Evolutionary conservation across 306 rosid genomes (phyloP).

Genomic region (Prunus mira): DNA sequence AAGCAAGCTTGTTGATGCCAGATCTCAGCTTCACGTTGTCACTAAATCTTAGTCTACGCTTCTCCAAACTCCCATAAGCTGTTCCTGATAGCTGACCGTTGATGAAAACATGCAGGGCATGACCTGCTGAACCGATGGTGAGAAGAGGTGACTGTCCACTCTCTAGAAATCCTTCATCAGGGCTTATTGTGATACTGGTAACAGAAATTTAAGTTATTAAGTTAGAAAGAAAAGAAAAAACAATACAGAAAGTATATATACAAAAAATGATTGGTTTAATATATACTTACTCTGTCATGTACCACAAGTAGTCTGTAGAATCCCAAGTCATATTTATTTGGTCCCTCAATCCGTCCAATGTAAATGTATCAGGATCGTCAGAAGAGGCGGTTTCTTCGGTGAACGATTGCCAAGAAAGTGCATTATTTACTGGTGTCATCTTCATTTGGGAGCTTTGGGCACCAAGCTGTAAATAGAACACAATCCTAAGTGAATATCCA

Average conservation of each 20-base stretch:
- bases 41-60: constrained; percentile 65
- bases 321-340: constrained; percentile 77
- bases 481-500: neutral
- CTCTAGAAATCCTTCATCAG: constrained; percentile 65
- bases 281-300: constrained; percentile 86
- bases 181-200: constrained; percentile 65
- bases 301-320: constrained; percentile 89
- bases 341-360: constrained; percentile 61
- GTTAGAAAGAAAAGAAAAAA: neutral
- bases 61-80: constrained; percentile 50
- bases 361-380: constrained; percentile 36
- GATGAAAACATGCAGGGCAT: constrained; percentile 81
- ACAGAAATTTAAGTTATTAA: neutral
- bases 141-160: constrained; percentile 65
- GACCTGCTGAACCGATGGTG: constrained; percentile 81
- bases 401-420: constrained; percentile 68
- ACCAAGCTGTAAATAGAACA: constrained; percentile 43
- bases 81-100: constrained; percentile 83
- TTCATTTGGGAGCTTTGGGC: constrained; percentile 43
- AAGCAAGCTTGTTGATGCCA: constrained; percentile 89
- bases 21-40: constrained; percentile 46
- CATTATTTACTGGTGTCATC: constrained; percentile 52
- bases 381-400: constrained; percentile 73
- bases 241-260: neutral
- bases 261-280: neutral